A percentile compares a stretch with the other conserved stretches of the same genome.
These are phyloP conservation scores for Ophiostoma quercus DNA, from an alignment of 2,329 filamentous ascomycete species.

Conservation along the genomic window DNA sequence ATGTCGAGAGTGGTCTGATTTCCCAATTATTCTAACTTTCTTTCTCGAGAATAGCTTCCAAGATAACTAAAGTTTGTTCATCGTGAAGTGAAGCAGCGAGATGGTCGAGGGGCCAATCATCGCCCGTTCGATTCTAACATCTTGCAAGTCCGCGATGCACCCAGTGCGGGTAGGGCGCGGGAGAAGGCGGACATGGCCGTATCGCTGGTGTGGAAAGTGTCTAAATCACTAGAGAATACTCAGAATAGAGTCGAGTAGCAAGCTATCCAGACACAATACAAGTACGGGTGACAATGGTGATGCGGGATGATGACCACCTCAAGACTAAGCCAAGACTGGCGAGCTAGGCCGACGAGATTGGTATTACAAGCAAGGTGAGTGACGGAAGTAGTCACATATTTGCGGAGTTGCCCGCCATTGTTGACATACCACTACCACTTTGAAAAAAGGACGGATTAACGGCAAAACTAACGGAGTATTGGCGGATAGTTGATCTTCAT, in stretches of 20 bases:
- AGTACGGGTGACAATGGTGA: background rate
- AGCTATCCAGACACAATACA: background rate
- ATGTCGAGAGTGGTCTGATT: background rate
- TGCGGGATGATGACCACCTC: background rate
- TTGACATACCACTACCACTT: background rate
- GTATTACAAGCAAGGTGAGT: background rate
- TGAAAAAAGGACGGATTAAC: background rate
- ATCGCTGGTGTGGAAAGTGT: background rate
- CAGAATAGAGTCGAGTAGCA: background rate
- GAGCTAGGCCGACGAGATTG: background rate
- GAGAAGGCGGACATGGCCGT: background rate
- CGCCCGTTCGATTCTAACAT: conserved; percentile 5
- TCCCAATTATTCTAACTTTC: background rate
- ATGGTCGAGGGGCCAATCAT: background rate
- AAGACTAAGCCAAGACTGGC: background rate
- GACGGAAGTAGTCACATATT: background rate
- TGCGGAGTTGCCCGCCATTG: conserved; percentile 1
- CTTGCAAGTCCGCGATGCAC: conserved; percentile 1
- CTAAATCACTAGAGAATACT: background rate
- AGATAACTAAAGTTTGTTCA: background rate
- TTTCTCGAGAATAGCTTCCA: background rate
- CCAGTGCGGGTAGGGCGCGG: background rate
- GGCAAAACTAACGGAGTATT: background rate
- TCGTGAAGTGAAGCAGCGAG: background rate
- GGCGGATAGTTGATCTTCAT: background rate